Evolutionary conservation across 1,139 yeast genomes (phyloP).

Genomic region (Yamadazyma taylorii): DNA sequence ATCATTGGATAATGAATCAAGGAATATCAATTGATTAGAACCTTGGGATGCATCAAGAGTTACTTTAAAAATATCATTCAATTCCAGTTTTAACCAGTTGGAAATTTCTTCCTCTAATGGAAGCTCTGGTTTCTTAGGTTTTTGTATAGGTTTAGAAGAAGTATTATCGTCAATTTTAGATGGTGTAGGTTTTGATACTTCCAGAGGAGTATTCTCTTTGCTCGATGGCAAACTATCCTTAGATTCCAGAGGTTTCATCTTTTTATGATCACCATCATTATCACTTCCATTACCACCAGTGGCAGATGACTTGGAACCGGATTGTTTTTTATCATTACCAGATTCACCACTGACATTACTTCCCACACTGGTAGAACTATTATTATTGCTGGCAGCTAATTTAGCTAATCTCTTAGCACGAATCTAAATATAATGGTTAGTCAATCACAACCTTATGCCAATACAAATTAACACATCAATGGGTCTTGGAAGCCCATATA

Average conservation of each 20-base stretch:
- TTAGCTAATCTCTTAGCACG: slow-evolving; percentile 60
- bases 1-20: slow-evolving; percentile 42
- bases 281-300: slow-evolving; percentile 8
- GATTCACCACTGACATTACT: neutral
- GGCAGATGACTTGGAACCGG: neutral
- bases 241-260: neutral
- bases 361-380: neutral
- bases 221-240: neutral
- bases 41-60: slow-evolving; percentile 21
- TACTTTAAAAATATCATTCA: slow-evolving; percentile 44
- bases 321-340: neutral
- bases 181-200: neutral
- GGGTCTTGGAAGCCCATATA: neutral
- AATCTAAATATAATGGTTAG: slow-evolving; percentile 35
- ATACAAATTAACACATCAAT: too few species aligned
- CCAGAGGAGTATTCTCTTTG: neutral
- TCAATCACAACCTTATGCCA: neutral
- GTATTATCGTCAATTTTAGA: neutral
- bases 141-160: slow-evolving; percentile 4
- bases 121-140: slow-evolving; percentile 6
- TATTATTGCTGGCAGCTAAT: slow-evolving; percentile 26
- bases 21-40: slow-evolving; percentile 21
- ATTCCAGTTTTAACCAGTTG: slow-evolving; percentile 28
- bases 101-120: slow-evolving; percentile 23
- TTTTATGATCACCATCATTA: neutral